Conservation (phyloP, 2,329 filamentous ascomycete genomes). For the Ceratocystis huliohia region DNA sequence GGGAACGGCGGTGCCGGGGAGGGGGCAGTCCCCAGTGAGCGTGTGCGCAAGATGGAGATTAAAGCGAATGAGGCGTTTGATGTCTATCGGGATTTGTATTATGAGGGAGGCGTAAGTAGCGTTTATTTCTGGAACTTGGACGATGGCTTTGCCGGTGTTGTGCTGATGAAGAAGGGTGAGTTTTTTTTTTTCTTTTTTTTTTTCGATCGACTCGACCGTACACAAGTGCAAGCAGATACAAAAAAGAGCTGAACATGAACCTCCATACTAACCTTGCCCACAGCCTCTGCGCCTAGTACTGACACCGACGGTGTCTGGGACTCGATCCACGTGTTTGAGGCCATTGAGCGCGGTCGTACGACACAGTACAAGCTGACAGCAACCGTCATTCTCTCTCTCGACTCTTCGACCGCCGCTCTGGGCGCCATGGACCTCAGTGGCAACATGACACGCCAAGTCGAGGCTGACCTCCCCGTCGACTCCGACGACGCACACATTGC, state of each 20-base stretch:
- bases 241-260: too few species aligned
- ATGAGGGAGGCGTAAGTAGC: conserved; percentile 88
- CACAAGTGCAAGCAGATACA: background rate
- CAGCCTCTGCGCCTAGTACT: conserved; percentile 53
- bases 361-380: conserved; percentile 97
- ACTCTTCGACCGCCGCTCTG: conserved; percentile 44
- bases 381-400: conserved; percentile 85
- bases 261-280: conserved; percentile 5
- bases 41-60: conserved; percentile 86
- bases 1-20: conserved; percentile 54
- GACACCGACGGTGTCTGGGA: conserved; percentile 79
- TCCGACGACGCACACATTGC: conserved; percentile 87
- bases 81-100: conserved; percentile 91
- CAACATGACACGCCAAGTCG: conserved; percentile 95
- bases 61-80: conserved; percentile 93
- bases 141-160: conserved; percentile 92
- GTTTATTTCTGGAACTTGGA: conserved; percentile 98
- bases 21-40: conserved; percentile 76
- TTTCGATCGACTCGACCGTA: background rate
- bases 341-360: conserved; percentile 77
- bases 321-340: conserved; percentile 97
- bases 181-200: conserved; percentile 21
- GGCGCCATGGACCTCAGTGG: conserved; percentile 86
- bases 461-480: conserved; percentile 80
- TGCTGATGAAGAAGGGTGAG: conserved; percentile 85